phyloP scores from a whole-genome alignment of 345 rosid genomes.

The Eucalyptus regnans region DNA sequence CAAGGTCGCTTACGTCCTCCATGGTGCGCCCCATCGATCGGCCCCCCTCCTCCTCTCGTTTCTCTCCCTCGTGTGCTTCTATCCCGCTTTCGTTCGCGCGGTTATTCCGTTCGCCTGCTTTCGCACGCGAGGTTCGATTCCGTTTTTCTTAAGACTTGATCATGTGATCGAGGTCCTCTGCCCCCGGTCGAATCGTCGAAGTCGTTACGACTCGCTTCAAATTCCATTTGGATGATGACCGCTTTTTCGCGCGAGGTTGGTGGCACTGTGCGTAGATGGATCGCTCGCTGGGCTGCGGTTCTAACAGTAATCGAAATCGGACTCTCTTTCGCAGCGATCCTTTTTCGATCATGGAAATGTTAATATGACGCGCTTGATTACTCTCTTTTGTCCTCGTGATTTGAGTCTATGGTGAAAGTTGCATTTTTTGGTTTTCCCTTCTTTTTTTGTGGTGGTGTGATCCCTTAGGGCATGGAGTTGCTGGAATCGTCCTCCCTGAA shows the following conservation, averaged over 20 bases:
- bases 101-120: not conserved
- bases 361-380: not conserved
- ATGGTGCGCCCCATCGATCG: conserved; percentile 22
- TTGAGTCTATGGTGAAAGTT: not conserved
- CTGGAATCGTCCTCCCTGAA: conserved; percentile 88
- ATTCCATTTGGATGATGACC: not conserved
- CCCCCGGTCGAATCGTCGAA: too few species aligned
- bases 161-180: not conserved
- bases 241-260: not conserved
- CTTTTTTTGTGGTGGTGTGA: not conserved
- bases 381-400: not conserved
- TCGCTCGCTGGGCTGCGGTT: not conserved
- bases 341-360: not conserved
- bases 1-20: conserved; percentile 87
- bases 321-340: not conserved
- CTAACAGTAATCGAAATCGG: not conserved
- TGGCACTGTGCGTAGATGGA: not conserved
- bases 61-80: not conserved
- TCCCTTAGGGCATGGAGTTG: conserved; percentile 56
- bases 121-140: not conserved
- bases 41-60: not conserved
- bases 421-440: not conserved
- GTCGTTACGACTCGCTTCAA: not conserved
- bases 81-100: not conserved
- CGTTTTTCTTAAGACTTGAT: not conserved